These are phyloP conservation scores for Nannizziopsis arthrosporioides DNA, from an alignment of 2,329 filamentous ascomycete genomes.

Conservation along the genomic window DNA sequence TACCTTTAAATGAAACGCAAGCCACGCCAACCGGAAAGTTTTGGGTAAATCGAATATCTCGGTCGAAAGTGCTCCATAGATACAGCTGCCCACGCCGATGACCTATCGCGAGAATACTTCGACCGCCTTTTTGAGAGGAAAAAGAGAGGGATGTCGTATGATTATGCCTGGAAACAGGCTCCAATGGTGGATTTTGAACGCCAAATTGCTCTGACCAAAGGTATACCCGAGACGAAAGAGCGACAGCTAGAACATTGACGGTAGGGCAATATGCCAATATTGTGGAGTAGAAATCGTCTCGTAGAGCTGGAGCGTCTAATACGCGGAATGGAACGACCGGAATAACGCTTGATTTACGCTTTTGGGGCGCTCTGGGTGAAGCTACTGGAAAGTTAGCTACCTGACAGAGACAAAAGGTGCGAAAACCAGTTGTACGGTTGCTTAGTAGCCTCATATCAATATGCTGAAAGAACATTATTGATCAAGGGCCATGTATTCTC, in stretches of 20 bases:
- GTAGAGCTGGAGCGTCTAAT: conserved; percentile 75
- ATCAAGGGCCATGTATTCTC: background rate
- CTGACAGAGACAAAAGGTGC: background rate
- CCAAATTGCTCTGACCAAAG: conserved; percentile 72
- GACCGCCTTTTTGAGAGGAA: conserved; percentile 63
- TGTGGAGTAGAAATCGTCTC: conserved; percentile 93
- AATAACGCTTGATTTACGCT: conserved; percentile 31
- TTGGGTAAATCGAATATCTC: conserved; percentile 60
- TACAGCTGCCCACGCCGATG: conserved; percentile 64
- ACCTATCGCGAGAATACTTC: conserved; percentile 73
- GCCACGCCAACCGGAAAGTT: conserved; percentile 61
- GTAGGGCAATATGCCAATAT: conserved; percentile 72
- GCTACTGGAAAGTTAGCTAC: background rate
- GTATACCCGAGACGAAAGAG: conserved; percentile 67
- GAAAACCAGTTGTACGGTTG: too few species aligned
- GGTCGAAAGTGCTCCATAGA: conserved; percentile 60
- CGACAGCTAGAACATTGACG: conserved; percentile 68
- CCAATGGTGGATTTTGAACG: conserved; percentile 49
- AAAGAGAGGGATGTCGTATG: conserved; percentile 80
- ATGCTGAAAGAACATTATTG: background rate
- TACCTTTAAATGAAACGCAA: conserved; percentile 71
- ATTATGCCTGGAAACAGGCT: conserved; percentile 37
- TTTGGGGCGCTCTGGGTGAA: background rate
- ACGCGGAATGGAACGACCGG: conserved; percentile 72
- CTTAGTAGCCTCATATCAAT: too few species aligned